A percentile compares a stretch with the other conserved stretches of the same genome.
Conservation (phyloP, 495 filamentous ascomycete species). For the Neurospora tetraspora region DNA sequence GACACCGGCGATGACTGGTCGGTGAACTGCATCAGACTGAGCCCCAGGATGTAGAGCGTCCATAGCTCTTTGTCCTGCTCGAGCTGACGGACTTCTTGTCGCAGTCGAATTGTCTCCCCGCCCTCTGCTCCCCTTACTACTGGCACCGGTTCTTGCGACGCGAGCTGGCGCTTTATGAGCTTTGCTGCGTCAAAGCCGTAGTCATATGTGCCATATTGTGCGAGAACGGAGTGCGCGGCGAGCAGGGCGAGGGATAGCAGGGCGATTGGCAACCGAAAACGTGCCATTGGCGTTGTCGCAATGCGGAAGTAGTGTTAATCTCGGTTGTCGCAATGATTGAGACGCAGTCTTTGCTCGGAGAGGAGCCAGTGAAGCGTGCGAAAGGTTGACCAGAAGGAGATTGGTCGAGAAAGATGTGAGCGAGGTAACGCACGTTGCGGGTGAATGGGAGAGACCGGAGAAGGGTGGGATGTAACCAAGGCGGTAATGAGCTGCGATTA, state of each 20-base stretch:
- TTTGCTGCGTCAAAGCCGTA: constrained; percentile 29
- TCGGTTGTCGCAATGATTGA: not conserved
- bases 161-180: constrained; percentile 16
- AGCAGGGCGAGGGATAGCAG: not conserved
- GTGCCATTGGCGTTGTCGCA: constrained; percentile 2
- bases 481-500: not conserved
- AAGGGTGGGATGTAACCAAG: not conserved
- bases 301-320: not conserved
- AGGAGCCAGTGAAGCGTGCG: not conserved
- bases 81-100: constrained; percentile 46
- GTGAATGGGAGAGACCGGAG: not conserved
- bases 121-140: constrained; percentile 11
- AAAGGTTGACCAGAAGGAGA: not conserved
- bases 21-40: constrained; percentile 44
- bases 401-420: not conserved
- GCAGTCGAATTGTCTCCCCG: constrained; percentile 10
- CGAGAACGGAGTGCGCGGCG: constrained; percentile 1
- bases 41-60: constrained; percentile 49
- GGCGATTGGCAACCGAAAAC: constrained; percentile 1
- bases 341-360: not conserved
- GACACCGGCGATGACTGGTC: constrained; percentile 42
- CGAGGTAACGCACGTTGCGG: not conserved
- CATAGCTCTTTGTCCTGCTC: constrained; percentile 46
- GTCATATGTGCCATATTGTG: constrained; percentile 23
- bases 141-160: not conserved